Percentiles rank a stretch among this genome's conserved stretches.
Evolutionary conservation across 1,139 yeast genomes (phyloP).

Genomic region (Suhomyces wounanorum): DNA sequence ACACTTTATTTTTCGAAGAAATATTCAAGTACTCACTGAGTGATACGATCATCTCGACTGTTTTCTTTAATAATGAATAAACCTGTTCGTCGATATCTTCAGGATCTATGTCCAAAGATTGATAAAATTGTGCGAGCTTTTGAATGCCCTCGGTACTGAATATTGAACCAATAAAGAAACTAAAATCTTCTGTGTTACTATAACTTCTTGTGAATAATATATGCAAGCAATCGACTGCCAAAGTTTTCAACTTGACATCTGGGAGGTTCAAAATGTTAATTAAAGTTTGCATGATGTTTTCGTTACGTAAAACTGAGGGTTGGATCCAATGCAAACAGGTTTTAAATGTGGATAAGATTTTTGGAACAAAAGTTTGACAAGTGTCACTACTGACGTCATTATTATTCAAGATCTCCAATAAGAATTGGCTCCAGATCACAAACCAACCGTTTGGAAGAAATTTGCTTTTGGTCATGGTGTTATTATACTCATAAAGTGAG

Average conservation of each 20-base stretch:
- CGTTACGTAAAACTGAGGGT: slow-evolving; percentile 68
- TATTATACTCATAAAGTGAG: slow-evolving; percentile 71
- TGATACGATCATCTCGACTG: slow-evolving; percentile 92
- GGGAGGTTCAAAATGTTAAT: slow-evolving; percentile 60
- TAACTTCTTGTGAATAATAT: slow-evolving; percentile 84
- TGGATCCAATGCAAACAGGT: slow-evolving; percentile 92
- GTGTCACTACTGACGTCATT: slow-evolving; percentile 38
- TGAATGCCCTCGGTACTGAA: slow-evolving; percentile 72
- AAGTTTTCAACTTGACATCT: slow-evolving; percentile 67
- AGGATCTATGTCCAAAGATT: slow-evolving; percentile 62
- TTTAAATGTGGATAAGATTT: slow-evolving; percentile 78
- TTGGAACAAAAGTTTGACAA: slow-evolving; percentile 56
- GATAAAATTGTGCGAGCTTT: slow-evolving; percentile 66
- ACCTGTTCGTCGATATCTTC: slow-evolving; percentile 76
- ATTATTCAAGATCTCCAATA: slow-evolving; percentile 52
- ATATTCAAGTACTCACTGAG: slow-evolving; percentile 74
- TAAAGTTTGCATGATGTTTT: slow-evolving; percentile 69
- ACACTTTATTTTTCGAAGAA: slow-evolving; percentile 39
- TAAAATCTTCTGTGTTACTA: slow-evolving; percentile 68
- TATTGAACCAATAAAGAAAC: slow-evolving; percentile 76
- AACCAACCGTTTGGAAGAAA: slow-evolving; percentile 87
- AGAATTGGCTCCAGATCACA: slow-evolving; percentile 65
- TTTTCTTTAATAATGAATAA: slow-evolving; percentile 80
- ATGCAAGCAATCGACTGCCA: slow-evolving; percentile 90
- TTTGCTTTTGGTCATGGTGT: slow-evolving; percentile 60